Evolutionary conservation across 2,329 filamentous ascomycete genomes (phyloP), one percentile per base, ranked within the genome.

Genomic region (Zasmidium cellare): DNA sequence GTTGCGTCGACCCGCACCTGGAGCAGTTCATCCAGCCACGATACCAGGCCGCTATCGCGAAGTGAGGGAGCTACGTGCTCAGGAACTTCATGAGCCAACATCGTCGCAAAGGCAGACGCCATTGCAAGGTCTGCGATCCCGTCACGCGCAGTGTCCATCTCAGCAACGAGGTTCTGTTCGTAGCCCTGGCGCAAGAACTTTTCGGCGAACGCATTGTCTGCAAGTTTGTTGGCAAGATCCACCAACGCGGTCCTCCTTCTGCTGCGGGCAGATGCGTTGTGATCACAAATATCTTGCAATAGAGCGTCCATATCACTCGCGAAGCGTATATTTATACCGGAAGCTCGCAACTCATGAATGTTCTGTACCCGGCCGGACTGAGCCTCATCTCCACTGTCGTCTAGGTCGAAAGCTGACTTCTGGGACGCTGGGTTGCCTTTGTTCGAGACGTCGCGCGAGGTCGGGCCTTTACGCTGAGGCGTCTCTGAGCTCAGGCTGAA

Each of bases 101-200:
- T 80, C 2, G 84, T 82, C 3, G 86, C 76, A 3, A 90, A 76
- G n/a, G 85, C 81, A 1, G 84, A 82, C n/a, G 84, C 74, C 14
- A 91, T 79, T 1, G 85, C 76, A 67, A 88, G 89, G 6, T 85
- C 86, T 52, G 74, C 82, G 56, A 76, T 77, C 46, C 66, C 64
- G 58, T 77, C 82, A 57, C 65, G 73, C 38, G 63, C 64, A 50
- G 61, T 77, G 0, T 79, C 80, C 9, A 89, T 78, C 45, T 84
- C 82, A 46, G 83, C 79, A 53, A 91, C 83, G 16, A 97, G 78
- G 25, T 83, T 83, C 54, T 86, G 82, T 60, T 91, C 89, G 56
- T 89, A 84, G 6, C 86, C 85, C 64, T 91, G 87, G 60, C 92
- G 87, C 19, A 89, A 81, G 66, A 96, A 92, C 60, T 89, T 87